A percentile compares a stretch with the other conserved stretches of the same genome.
Conservation (phyloP, 306 rosid genomes). For the Trifolium fragiferum region DNA sequence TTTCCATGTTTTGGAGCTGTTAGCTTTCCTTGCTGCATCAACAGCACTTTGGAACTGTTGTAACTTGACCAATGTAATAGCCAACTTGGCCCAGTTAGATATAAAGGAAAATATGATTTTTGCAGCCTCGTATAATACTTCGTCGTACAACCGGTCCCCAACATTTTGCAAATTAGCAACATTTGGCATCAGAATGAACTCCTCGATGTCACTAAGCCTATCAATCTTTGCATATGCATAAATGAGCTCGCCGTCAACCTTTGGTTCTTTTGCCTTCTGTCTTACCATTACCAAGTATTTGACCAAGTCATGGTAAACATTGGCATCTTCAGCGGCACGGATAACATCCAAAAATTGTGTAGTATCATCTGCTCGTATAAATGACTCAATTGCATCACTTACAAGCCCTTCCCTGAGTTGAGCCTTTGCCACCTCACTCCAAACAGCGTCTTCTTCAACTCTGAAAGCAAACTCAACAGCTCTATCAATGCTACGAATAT, state of each 20-base stretch:
- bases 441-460: conserved; percentile 98
- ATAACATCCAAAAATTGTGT: conserved; percentile 95
- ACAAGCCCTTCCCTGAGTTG: conserved; percentile 96
- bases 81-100: conserved; percentile 99
- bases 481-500: conserved; percentile 85
- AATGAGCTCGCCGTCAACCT: conserved; percentile 96
- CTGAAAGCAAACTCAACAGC: conserved; percentile 99
- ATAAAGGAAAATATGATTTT: conserved; percentile 93
- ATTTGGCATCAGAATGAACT: conserved; percentile 95
- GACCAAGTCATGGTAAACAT: conserved; percentile 94
- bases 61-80: conserved; percentile 87
- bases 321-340: conserved; percentile 80
- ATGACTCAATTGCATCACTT: conserved; percentile 97
- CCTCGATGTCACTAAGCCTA: conserved; percentile 93
- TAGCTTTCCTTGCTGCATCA: conserved; percentile 99
- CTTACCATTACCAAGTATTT: conserved; percentile 96
- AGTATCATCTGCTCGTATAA: conserved; percentile 95
- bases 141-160: conserved; percentile 95
- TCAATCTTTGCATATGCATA: conserved; percentile 99
- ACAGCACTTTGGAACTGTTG: conserved; percentile 98
- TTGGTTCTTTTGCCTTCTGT: conserved; percentile 90
- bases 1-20: conserved; percentile 99
- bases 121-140: conserved; percentile 96
- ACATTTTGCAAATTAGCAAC: conserved; percentile 96
- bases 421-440: conserved; percentile 99